Base-by-base conservation (phyloP, 768 basidiomycete genomes). In the Hygrocybe coccinea region DNA sequence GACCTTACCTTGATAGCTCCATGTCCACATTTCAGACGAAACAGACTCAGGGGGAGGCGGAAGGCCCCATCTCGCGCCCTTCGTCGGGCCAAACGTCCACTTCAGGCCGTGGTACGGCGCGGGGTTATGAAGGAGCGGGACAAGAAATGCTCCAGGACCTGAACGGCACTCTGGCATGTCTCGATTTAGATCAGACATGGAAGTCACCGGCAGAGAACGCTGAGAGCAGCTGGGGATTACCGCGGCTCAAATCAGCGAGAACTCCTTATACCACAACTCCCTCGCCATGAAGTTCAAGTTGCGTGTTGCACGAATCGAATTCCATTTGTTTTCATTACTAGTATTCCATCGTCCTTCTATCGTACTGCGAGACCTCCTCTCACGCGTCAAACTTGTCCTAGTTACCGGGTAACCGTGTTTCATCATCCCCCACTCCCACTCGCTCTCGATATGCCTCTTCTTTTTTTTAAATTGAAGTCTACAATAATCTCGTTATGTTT, bases 141-240 rank as follows among this genome's bases (percentile, higher is more conserved):
- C 74, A 76, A 15, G 84, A 85, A 56, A 50, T 67, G 29, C 78
- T 91, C 60, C 80, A 81, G 37, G 87, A 89, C 68, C 68, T 91
- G 51, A 90, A 87, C 62, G 85, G 86, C 19, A 88, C 85, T 25
- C 75, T 91, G 37, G 86, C 89, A 34, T 88, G 84, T 66, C 79
- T 91, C 14, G 79, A 89, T 59, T 71, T 91, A 55, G 85, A 84
- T 62, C 67, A 69, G 22, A 36, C 22, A 35, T 64, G 59, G 59
- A 60, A 49, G 37, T 33, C 56, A 8, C 50, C 54, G 5, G 15
- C 36, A 38, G 43, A 36, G 14, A 52, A 41, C 24, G 19, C 56
- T 12, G 44, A 35, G 8, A 29, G 17, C 37, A 46, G 21, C 17
- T 46, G 44, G 44, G 21, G 17, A 12, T 19, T 46, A 5, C 21